Evolutionary conservation across 2,329 filamentous ascomycete genomes (phyloP), one percentile per base, ranked within the genome.

Genomic region (Hypoxylon sp.): DNA sequence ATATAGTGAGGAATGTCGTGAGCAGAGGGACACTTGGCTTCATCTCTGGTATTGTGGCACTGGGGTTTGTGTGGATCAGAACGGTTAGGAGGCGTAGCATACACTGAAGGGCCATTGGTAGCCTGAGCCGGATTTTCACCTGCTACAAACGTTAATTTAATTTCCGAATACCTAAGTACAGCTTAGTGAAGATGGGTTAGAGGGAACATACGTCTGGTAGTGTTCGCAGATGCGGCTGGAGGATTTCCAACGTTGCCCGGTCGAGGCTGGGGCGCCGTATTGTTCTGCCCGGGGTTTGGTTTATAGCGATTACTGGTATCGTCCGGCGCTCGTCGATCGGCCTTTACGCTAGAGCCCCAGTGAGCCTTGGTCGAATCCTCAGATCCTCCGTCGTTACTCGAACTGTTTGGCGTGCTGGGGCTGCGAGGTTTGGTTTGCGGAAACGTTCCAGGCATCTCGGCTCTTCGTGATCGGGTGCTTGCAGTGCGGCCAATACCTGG

Each of bases 51-150:
- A 39, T 61, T 48, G 41, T 48, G 47, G 45, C 19, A 16, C 16
- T 53, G 53, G 46, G 63, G 32, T 14, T 61, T 41, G 48, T 60
- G 14, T 12, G 32, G 34, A 48, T 56, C 39, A 58, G 32, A 48
- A 21, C 61, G 57, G 57, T 27, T 70, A 56, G 58, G 47, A 61
- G 66, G 67, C 71, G 69, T 65, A 55, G 62, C 84, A 79, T 86
- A 86, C 84, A 84, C 82, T 79, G 82, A 81, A 67, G 81, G 78
- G 41, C 76, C 76, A 29, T 75, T 74, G 37, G 67, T 73, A 63
- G 72, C 73, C 66, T 73, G 73, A 50, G 71, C 56, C 9, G 75
- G 47, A 47, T 61, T 60, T 25, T 65, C 65, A 64, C 58, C 69
- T 43, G 70, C 60, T 30, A 52, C 52, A 45, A 61, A 68, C 54